Conservation (phyloP, 441 rosid species). For the Euphorbia schlechtendalii region DNA sequence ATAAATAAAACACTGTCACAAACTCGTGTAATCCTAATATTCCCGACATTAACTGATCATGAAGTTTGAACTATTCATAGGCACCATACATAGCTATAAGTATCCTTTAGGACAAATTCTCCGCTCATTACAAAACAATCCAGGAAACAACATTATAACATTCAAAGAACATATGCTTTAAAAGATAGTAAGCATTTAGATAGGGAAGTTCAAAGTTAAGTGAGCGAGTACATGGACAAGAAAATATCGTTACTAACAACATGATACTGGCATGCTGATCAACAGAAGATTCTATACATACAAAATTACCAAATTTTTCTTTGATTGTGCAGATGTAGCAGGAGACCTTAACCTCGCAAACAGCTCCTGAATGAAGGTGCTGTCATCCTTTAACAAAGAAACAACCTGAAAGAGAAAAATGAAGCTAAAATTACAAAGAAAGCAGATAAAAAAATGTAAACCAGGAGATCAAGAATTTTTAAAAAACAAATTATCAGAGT, state of each 20-base stretch:
- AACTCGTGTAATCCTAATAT: neutral
- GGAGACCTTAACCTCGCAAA: slow-evolving; percentile 80
- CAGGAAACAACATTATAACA: neutral
- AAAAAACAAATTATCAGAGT: too few relatives aligned
- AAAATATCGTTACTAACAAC: neutral
- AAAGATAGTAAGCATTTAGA: neutral
- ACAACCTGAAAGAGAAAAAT: slow-evolving; percentile 54
- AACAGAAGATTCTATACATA: too few relatives aligned
- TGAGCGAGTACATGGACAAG: neutral
- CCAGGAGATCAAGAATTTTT: too few relatives aligned
- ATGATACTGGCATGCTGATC: neutral
- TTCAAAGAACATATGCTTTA: neutral
- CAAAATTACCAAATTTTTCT: slow-evolving; percentile 82
- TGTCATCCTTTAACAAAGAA: slow-evolving; percentile 90
- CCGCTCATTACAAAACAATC: neutral
- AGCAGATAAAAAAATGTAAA: slow-evolving; percentile 2
- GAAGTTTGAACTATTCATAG: neutral
- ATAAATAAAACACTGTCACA: neutral
- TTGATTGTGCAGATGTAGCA: slow-evolving; percentile 64
- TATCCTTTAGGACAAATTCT: neutral
- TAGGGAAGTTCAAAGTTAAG: neutral
- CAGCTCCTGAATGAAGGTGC: slow-evolving; percentile 84
- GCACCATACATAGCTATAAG: neutral
- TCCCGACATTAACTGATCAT: neutral
- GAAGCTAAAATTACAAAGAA: slow-evolving; percentile 17